These are phyloP conservation scores for Colletotrichum tanaceti DNA, from an alignment of 2,329 filamentous ascomycete species.

Conservation along the genomic window DNA sequence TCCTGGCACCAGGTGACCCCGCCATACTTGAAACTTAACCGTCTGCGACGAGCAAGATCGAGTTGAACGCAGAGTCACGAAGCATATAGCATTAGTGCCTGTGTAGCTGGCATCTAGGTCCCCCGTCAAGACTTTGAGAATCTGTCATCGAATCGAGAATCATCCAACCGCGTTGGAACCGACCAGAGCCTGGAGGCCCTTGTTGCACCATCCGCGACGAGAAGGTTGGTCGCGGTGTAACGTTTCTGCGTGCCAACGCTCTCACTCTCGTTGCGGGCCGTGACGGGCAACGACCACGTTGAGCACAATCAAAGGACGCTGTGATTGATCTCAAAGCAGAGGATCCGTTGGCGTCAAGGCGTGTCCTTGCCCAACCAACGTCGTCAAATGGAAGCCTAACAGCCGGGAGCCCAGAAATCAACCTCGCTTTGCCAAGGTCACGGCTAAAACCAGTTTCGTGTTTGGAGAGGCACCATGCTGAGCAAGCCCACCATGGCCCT, in stretches of 20 bases:
- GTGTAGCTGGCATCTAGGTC: background rate
- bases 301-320: background rate
- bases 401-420: background rate
- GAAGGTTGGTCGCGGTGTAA: background rate
- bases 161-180: too few species aligned
- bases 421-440: background rate
- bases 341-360: background rate
- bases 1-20: too few species aligned
- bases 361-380: background rate
- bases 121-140: background rate
- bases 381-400: background rate
- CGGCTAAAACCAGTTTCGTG: conserved; percentile 4
- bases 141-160: background rate
- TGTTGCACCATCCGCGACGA: background rate
- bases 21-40: background rate
- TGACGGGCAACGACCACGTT: background rate
- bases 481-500: background rate
- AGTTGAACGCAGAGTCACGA: background rate
- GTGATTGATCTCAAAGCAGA: background rate
- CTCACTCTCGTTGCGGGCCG: background rate
- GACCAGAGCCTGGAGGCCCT: too few species aligned
- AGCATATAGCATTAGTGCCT: background rate
- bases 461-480: background rate
- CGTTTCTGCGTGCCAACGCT: background rate
- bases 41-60: background rate